phyloP scores from a whole-genome alignment of 2,329 filamentous ascomycete species.

The Fusarium scirpi region DNA sequence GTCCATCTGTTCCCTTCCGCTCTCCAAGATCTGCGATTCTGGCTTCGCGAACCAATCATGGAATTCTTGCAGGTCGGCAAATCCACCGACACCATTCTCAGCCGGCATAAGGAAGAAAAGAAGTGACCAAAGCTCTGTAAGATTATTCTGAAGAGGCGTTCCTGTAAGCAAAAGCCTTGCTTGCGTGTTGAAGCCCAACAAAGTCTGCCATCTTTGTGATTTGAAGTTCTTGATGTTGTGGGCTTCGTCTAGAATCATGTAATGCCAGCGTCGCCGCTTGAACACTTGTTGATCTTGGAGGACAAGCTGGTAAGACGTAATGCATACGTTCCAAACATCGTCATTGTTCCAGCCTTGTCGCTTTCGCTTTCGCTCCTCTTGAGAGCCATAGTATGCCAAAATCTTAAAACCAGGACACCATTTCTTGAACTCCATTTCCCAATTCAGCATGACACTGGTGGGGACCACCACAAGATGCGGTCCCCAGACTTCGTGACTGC shows the following conservation, averaged over 20 bases:
- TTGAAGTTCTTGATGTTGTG: slow-evolving; percentile 99
- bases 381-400: slow-evolving; percentile 93
- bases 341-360: slow-evolving; percentile 94
- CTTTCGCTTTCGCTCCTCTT: slow-evolving; percentile 91
- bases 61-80: slow-evolving; percentile 95
- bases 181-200: slow-evolving; percentile 92
- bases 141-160: slow-evolving; percentile 95
- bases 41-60: slow-evolving; percentile 96
- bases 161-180: slow-evolving; percentile 90
- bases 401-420: slow-evolving; percentile 99
- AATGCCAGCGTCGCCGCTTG: slow-evolving; percentile 93
- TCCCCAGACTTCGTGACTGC: slow-evolving; percentile 91
- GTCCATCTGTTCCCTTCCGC: slow-evolving; percentile 92
- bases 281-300: slow-evolving; percentile 94
- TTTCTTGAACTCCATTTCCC: slow-evolving; percentile 99
- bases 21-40: slow-evolving; percentile 95
- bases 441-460: slow-evolving; percentile 98
- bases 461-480: slow-evolving; percentile 96
- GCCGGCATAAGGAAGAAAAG: slow-evolving; percentile 97
- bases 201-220: slow-evolving; percentile 94
- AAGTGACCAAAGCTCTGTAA: slow-evolving; percentile 96
- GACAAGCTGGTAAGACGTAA: slow-evolving; percentile 97
- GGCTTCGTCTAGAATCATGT: slow-evolving; percentile 97
- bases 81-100: slow-evolving; percentile 86
- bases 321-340: slow-evolving; percentile 95